Evolutionary conservation across 148 eudicot genomes (phyloP).

Genomic region (Bassia scoparia): DNA sequence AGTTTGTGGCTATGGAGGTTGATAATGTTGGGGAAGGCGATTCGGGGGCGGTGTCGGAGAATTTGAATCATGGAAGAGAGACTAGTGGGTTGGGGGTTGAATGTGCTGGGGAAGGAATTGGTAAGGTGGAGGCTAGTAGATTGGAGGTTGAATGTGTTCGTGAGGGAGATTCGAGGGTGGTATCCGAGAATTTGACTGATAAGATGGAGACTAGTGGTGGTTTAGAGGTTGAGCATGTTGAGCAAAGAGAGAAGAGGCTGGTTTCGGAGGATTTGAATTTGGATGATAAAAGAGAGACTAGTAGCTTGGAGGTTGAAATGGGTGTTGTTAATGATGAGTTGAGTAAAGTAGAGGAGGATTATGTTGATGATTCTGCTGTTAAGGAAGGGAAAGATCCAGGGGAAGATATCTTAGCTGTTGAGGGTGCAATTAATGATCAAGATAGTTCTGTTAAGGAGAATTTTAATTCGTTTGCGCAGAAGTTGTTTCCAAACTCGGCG

Average conservation of each 20-base stretch:
- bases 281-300: not conserved
- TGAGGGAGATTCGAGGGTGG: too few species aligned
- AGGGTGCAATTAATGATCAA: conserved; percentile 5
- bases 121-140: not conserved
- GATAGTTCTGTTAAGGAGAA: not conserved
- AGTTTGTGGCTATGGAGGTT: too few species aligned
- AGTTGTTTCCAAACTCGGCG: not conserved
- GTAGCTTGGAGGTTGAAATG: not conserved
- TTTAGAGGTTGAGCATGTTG: too few species aligned
- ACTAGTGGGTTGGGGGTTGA: too few species aligned
- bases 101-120: not conserved
- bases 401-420: not conserved
- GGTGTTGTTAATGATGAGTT: conserved; percentile 12
- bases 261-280: not conserved
- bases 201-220: too few species aligned
- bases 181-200: too few species aligned
- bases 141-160: too few species aligned
- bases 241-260: not conserved
- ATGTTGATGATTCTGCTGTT: not conserved
- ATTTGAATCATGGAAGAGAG: not conserved
- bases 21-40: not conserved
- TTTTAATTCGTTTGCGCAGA: not conserved
- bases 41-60: not conserved
- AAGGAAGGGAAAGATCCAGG: not conserved
- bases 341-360: not conserved